Base-by-base conservation (phyloP, 208 protist species). In the Vickermania spadyakhi region DNA sequence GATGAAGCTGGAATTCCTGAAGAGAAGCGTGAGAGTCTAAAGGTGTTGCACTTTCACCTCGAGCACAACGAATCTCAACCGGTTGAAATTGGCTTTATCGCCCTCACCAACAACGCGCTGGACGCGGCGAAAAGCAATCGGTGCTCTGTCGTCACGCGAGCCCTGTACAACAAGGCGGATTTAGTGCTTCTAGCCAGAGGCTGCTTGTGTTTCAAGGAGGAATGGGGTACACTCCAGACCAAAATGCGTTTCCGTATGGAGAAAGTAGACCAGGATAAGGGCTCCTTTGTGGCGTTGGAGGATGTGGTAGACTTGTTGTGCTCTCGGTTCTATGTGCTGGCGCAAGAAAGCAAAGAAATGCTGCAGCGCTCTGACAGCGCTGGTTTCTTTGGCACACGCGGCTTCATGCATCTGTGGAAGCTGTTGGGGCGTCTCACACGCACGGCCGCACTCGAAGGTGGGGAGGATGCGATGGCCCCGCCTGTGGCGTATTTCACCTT, bases 61-160 rank as follows among this genome's bases (percentile, higher is more conserved):
- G 52, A 56, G 52, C 22, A 56, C 52, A 22, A 56, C 25, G 11
- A 22, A 5, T 22, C 52, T 7, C 5, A 56, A 11, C 52, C 11
- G 18, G 18, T 21, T 5, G 13, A 11, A 56, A 21, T 56, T 11
- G 52, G 22, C 13, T 56, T 56, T 11, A 21, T 56, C 22, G 52
- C 52, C 5, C n/a, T 56, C 52, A 28, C 11, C n/a, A 56, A 56
- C n/a, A 5, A 56, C n/a, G 52, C 7, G 7, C 52, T 28, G 5
- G 52, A 56, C n/a, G 52, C 52, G 13, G 25, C 52, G 13, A 56
- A 56, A 56, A 22, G 11, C 5, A 56, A 56, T 28, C 52, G 52
- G n/a, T 56, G 52, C 25, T 14, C 5, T 22, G 22, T 56, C 22
- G 22, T 56, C 52, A 56, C 25, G 5, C 25, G 52, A 11, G n/a